Base-by-base conservation (phyloP, 192 early-diverging fungal species). In the Podila verticillata region DNA sequence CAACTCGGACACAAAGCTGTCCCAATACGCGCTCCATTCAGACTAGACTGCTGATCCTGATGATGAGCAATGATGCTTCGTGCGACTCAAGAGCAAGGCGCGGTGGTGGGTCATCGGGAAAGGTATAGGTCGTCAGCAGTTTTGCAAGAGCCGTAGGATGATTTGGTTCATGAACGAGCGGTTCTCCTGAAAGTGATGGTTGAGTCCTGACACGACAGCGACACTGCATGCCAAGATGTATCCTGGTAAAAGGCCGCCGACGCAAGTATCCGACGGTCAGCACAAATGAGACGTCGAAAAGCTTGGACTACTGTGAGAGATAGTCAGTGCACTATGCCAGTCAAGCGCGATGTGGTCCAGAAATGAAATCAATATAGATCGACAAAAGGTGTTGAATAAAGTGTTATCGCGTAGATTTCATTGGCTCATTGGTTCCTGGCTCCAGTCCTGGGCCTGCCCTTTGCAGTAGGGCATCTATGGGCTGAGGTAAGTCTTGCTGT, bases 111-210 rank as follows among this genome's bases (percentile, higher is more conserved):
- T 68, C 72, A 36, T 80, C 77, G 30, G 6, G 7, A 15, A 80
- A 29, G 0, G 77, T 63, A 29, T 35, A 64, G 1, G 54, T 30
- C 19, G 64, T 44, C 34, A 80, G 5, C 26, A 64, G 19, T 39
- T 59, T 62, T 28, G n/a, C 5, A 80, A 57, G 15, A 80, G 65
- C 4, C 70, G 60, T 13, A 80, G 34, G 54, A 80, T 64, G 7
- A 70, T 80, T 4, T 68, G 39, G 65, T 72, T 80, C 17, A 80
- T 30, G 34, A 80, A 72, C 19, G 77, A 68, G 20, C 72, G 77
- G 56, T 80, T 72, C 51, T 80, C 63, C 9, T 68, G 61, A 19
- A 80, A 80, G 8, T n/a, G 64, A 9, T 44, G 49, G 15, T 72
- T 70, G 60, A 80, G 19, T 30, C 66, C 30, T 15, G 77, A 67